phyloP scores from a whole-genome alignment of 2,329 filamentous ascomycete genomes.

The Pyrenophora seminiperda region DNA sequence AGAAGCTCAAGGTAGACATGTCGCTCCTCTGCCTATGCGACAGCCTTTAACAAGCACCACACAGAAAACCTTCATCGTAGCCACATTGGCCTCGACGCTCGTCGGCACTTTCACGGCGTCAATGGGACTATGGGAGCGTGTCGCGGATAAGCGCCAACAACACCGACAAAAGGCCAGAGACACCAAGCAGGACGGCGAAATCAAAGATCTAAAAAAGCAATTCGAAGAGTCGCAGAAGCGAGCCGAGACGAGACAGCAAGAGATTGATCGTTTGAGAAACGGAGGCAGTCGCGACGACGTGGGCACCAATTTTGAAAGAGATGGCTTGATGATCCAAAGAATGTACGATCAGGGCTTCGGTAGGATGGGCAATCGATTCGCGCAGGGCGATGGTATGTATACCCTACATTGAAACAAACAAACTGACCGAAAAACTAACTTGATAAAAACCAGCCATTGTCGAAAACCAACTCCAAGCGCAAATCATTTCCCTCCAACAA shows the following conservation, averaged over 20 bases:
- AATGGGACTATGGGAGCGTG: conserved; percentile 51
- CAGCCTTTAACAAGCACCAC: not conserved
- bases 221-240: conserved; percentile 40
- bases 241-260: conserved; percentile 32
- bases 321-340: conserved; percentile 44
- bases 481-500: conserved; percentile 52
- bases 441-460: conserved; percentile 42
- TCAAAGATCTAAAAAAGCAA: conserved; percentile 39
- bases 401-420: not conserved
- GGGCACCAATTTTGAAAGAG: conserved; percentile 37
- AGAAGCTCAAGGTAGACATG: conserved; percentile 48
- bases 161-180: conserved; percentile 48
- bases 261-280: conserved; percentile 28
- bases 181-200: conserved; percentile 41
- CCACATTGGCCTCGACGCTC: conserved; percentile 52
- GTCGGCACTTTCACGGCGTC: conserved; percentile 53
- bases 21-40: not conserved
- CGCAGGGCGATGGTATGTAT: conserved; percentile 47
- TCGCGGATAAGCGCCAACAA: conserved; percentile 45
- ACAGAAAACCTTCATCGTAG: conserved; percentile 54
- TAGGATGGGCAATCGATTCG: conserved; percentile 45
- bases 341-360: conserved; percentile 48
- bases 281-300: conserved; percentile 37
- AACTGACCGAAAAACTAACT: too few species aligned
- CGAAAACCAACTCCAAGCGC: conserved; percentile 51